These are phyloP conservation scores for Scutellaria barbata DNA, from an alignment of 257 asterid species.

Conservation along the genomic window DNA sequence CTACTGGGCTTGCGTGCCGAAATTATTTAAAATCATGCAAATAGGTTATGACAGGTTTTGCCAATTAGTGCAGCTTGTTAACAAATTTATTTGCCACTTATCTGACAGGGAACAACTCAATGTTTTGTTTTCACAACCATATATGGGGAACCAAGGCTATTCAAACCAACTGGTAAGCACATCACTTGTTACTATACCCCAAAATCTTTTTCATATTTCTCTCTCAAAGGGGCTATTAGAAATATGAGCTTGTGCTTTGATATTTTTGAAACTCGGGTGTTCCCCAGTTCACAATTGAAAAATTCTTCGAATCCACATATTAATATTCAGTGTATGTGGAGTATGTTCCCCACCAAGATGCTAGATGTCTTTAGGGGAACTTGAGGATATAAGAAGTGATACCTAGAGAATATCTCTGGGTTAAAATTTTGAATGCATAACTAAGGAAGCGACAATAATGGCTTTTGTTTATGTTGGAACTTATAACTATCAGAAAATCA, in stretches of 20 bases:
- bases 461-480: not conserved
- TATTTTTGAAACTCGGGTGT: not conserved
- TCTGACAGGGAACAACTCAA: conserved; percentile 79
- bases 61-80: conserved; percentile 17
- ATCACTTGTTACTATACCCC: conserved; percentile 9
- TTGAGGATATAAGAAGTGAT: not conserved
- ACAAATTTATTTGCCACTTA: conserved; percentile 24
- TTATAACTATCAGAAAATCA: not conserved
- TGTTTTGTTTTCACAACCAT: conserved; percentile 90
- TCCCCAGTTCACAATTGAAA: not conserved
- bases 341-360: not conserved
- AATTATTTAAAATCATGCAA: not conserved
- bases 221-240: not conserved
- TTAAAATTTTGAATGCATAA: not conserved
- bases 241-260: conserved; percentile 4
- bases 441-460: not conserved
- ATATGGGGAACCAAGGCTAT: conserved; percentile 90
- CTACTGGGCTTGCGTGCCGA: not conserved
- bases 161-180: conserved; percentile 86
- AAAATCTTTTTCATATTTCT: not conserved
- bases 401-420: not conserved
- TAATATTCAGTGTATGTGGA: not conserved
- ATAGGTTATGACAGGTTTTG: conserved; percentile 8
- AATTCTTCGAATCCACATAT: not conserved
- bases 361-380: conserved; percentile 17